phyloP scores from a whole-genome alignment of 2,329 filamentous ascomycete genomes.

The Polychaeton citri region DNA sequence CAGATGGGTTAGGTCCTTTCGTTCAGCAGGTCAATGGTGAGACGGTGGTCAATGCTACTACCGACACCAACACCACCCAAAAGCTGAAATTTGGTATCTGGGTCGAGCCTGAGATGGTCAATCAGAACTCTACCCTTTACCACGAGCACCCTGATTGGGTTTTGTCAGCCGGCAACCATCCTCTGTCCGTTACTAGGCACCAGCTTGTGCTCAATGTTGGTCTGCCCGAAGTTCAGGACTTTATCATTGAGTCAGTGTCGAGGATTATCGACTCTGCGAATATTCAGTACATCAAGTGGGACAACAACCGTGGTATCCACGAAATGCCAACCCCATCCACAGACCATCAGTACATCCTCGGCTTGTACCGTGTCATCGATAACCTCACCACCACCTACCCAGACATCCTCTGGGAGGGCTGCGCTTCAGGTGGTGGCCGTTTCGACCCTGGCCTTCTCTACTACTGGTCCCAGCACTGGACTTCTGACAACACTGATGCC shows the following conservation, averaged over 20 bases:
- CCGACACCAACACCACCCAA: conserved; percentile 32
- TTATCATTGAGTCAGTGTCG: conserved; percentile 44
- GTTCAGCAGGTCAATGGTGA: conserved; percentile 40
- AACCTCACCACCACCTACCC: conserved; percentile 47
- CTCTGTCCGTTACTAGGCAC: conserved; percentile 41
- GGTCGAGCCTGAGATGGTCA: conserved; percentile 58
- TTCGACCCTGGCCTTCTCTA: conserved; percentile 51
- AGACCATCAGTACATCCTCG: conserved; percentile 48
- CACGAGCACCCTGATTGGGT: conserved; percentile 51
- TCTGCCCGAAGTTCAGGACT: conserved; percentile 48
- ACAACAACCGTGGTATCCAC: conserved; percentile 53
- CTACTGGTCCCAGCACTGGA: conserved; percentile 55
- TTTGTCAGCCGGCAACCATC: conserved; percentile 43
- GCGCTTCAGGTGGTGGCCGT: conserved; percentile 50
- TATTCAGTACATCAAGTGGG: conserved; percentile 54
- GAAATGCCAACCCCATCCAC: conserved; percentile 42
- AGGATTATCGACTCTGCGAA: conserved; percentile 40
- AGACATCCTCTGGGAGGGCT: conserved; percentile 52
- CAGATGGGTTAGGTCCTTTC: conserved; percentile 40
- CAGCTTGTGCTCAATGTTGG: conserved; percentile 51
- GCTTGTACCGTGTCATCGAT: conserved; percentile 49
- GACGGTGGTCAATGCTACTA: conserved; percentile 24
- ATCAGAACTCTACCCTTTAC: conserved; percentile 48
- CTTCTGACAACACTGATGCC: conserved; percentile 52
- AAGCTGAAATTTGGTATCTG: conserved; percentile 50